Evolutionary conservation across 768 basidiomycete genomes (phyloP).

Genomic region (Exsudoporus frostii): DNA sequence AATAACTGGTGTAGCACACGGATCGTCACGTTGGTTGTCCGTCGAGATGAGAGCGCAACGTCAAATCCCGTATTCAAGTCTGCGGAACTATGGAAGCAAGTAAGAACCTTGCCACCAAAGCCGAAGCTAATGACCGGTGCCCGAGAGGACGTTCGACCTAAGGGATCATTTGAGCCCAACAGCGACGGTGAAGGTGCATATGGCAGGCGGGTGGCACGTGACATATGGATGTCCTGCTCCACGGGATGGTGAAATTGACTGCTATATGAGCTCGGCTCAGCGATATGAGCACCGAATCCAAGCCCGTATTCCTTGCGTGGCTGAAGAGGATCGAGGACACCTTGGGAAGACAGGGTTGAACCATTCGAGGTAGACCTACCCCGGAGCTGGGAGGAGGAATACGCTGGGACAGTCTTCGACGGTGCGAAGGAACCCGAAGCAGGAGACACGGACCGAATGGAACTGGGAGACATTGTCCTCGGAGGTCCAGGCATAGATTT

Average conservation of each 20-base stretch:
- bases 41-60: conserved; percentile 68
- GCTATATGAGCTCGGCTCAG: conserved; percentile 17
- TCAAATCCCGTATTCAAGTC: conserved; percentile 73
- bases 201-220: conserved; percentile 43
- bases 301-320: conserved; percentile 31
- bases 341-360: conserved; percentile 38
- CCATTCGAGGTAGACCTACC: conserved; percentile 46
- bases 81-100: conserved; percentile 78
- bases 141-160: conserved; percentile 67
- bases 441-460: conserved; percentile 23
- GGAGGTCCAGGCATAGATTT: conserved; percentile 18
- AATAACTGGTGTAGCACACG: conserved; percentile 66
- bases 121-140: conserved; percentile 87
- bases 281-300: conserved; percentile 15
- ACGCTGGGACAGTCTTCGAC: conserved; percentile 19
- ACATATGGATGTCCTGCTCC: conserved; percentile 27
- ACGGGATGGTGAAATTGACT: conserved; percentile 16
- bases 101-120: conserved; percentile 87
- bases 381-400: conserved; percentile 23
- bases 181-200: conserved; percentile 87
- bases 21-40: conserved; percentile 66
- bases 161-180: conserved; percentile 76
- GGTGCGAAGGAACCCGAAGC: conserved; percentile 39
- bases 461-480: conserved; percentile 32
- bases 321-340: conserved; percentile 10